Conservation (phyloP, 2,329 filamentous ascomycete genomes). For the Penicillium sumatraense region DNA sequence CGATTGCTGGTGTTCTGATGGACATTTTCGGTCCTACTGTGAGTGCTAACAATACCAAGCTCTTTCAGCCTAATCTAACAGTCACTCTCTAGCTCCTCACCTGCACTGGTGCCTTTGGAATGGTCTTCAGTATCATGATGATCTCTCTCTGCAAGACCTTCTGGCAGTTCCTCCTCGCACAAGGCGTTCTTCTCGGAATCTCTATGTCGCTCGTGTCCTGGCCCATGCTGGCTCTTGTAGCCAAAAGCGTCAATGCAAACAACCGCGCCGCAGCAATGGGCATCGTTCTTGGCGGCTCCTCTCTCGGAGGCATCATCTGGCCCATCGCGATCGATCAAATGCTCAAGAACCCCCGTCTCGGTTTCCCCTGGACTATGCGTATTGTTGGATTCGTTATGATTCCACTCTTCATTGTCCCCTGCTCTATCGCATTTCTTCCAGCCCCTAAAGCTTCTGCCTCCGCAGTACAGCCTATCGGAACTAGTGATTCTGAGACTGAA, state of each 20-base stretch:
- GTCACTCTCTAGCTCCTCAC: slow-evolving; percentile 35
- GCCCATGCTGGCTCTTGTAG: slow-evolving; percentile 37
- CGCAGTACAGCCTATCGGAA: not conserved
- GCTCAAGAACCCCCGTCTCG: slow-evolving; percentile 28
- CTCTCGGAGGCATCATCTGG: slow-evolving; percentile 42
- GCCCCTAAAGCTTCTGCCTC: too few relatives aligned
- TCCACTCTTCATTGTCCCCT: slow-evolving; percentile 38
- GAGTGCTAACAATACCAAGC: not conserved
- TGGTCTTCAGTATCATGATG: slow-evolving; percentile 42
- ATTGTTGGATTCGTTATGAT: slow-evolving; percentile 48
- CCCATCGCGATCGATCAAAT: slow-evolving; percentile 38
- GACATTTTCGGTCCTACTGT: slow-evolving; percentile 39
- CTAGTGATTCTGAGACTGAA: not conserved
- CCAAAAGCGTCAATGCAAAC: slow-evolving; percentile 32
- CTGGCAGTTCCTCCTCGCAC: slow-evolving; percentile 46
- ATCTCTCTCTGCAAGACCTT: slow-evolving; percentile 41
- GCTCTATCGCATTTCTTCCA: slow-evolving; percentile 18
- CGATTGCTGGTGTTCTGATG: slow-evolving; percentile 34
- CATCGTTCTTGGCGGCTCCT: slow-evolving; percentile 38
- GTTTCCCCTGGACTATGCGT: slow-evolving; percentile 45
- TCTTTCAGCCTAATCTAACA: too few relatives aligned
- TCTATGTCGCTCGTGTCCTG: slow-evolving; percentile 35
- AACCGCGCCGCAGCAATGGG: slow-evolving; percentile 38
- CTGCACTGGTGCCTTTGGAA: slow-evolving; percentile 31
- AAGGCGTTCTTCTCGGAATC: slow-evolving; percentile 39